Evolutionary conservation across 2,329 filamentous ascomycete genomes (phyloP).

Genomic region (Orbilia ellipsospora): DNA sequence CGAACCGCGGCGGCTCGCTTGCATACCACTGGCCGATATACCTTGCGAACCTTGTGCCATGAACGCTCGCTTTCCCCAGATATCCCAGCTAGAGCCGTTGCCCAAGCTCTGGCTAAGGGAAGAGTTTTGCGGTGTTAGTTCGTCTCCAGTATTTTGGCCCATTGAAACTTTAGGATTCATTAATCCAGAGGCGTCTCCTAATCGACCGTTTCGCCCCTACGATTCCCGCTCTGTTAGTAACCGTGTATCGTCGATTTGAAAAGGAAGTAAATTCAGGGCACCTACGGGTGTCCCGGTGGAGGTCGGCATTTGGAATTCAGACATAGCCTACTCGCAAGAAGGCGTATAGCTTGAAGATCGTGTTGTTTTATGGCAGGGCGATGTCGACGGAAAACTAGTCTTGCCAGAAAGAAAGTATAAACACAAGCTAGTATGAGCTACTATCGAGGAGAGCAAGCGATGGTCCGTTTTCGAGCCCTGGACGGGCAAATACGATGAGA

Average conservation of each 20-base stretch:
- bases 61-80: constrained; percentile 48
- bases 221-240: constrained; percentile 27
- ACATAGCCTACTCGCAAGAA: neutral
- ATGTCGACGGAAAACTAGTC: neutral
- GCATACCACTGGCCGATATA: constrained; percentile 11
- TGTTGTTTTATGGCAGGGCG: neutral
- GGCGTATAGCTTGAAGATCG: neutral
- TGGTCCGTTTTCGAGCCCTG: constrained; percentile 30
- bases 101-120: constrained; percentile 50
- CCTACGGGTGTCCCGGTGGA: constrained; percentile 46
- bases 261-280: neutral
- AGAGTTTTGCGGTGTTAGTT: constrained; percentile 35
- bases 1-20: neutral
- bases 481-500: constrained; percentile 40
- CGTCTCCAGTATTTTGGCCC: constrained; percentile 39
- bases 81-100: constrained; percentile 53
- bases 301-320: constrained; percentile 44
- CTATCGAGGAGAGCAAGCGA: neutral
- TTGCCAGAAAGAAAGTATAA: neutral
- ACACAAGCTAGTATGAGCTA: too few relatives aligned
- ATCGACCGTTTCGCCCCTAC: constrained; percentile 47
- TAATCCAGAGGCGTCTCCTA: constrained; percentile 34
- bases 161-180: constrained; percentile 19
- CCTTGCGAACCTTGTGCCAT: constrained; percentile 44
- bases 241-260: neutral